phyloP scores from a whole-genome alignment of 176 grass and related monocot species.

The Musa schizocarpa region DNA sequence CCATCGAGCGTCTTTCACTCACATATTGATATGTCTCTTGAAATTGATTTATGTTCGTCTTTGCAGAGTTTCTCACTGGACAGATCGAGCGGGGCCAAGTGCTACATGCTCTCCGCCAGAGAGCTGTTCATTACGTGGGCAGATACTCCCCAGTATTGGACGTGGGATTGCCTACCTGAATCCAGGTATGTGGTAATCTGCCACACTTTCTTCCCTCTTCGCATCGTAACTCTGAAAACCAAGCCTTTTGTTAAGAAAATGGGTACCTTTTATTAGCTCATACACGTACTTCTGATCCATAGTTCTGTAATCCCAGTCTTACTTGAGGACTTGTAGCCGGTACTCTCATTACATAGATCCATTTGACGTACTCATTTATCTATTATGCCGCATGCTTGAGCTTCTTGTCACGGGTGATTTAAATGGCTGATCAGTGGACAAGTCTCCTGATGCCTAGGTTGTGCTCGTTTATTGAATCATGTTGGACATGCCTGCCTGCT shows the following conservation, averaged over 20 bases:
- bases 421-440: neutral
- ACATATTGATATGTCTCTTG: too few species aligned
- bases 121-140: constrained; percentile 47
- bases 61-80: constrained; percentile 65
- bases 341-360: too few species aligned
- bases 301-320: neutral
- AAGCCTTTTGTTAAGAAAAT: too few species aligned
- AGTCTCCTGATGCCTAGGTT: neutral
- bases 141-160: constrained; percentile 37
- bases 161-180: constrained; percentile 38
- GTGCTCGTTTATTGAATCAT: too few species aligned
- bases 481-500: too few species aligned
- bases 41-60: neutral
- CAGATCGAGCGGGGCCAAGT: constrained; percentile 52
- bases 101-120: constrained; percentile 76
- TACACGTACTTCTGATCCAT: neutral
- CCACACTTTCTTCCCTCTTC: neutral
- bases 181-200: constrained; percentile 31
- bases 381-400: neutral
- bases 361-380: too few species aligned
- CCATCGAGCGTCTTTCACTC: too few species aligned
- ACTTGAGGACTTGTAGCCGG: neutral
- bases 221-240: neutral
- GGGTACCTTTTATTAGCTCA: too few species aligned
- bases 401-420: neutral